phyloP scores from a whole-genome alignment of 352 stramenopile species.

The Plasmopara muralis region DNA sequence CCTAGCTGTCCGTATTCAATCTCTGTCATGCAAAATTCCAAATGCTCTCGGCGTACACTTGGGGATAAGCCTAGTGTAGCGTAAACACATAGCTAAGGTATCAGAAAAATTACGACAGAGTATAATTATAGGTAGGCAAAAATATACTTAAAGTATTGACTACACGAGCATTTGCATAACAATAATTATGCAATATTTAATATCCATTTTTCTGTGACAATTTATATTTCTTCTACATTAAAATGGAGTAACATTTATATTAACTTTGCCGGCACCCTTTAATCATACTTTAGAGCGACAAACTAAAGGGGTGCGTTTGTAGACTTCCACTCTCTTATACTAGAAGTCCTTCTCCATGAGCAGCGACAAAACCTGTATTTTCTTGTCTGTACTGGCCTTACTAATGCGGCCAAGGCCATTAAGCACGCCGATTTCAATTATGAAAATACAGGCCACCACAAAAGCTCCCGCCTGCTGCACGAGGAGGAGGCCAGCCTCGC shows the following conservation, averaged over 20 bases:
- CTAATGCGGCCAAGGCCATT: slow-evolving; percentile 44
- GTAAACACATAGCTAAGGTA: slow-evolving; percentile 33
- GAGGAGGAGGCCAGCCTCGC: slow-evolving; percentile 82
- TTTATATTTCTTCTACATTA: no score
- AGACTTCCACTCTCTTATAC: no score
- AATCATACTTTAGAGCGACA: no score
- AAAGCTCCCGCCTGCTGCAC: slow-evolving; percentile 80
- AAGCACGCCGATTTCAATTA: slow-evolving; percentile 90
- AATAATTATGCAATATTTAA: no score
- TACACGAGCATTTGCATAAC: no score
- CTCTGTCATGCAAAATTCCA: slow-evolving; percentile 37
- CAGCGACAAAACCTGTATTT: slow-evolving; percentile 50
- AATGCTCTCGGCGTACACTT: slow-evolving; percentile 37
- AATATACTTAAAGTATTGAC: no score
- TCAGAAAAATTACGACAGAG: no score
- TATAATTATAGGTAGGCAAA: no score
- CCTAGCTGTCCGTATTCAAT: slow-evolving; percentile 38
- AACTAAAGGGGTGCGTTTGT: no score
- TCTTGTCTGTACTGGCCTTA: slow-evolving; percentile 28
- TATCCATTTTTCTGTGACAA: no score
- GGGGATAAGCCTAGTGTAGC: slow-evolving; percentile 40
- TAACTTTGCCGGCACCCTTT: no score
- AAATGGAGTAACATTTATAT: no score
- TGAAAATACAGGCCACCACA: slow-evolving; percentile 90
- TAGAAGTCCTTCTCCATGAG: slow-evolving; percentile 62